phyloP scores from a whole-genome alignment of 805 yeast species.

The Barnettozyma salicaria region DNA sequence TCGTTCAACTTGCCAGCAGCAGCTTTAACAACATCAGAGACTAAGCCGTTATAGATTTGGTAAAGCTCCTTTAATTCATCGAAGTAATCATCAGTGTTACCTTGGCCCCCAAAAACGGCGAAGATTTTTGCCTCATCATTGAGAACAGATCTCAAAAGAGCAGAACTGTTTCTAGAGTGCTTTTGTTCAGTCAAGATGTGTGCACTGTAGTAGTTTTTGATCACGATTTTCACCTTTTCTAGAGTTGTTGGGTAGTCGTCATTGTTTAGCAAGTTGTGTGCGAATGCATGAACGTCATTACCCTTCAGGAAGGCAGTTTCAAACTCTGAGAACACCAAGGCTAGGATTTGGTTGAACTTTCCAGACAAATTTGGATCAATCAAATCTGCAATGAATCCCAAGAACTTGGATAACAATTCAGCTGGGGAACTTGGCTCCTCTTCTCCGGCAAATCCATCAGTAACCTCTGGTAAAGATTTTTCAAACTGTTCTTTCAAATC shows the following conservation, averaged over 20 bases:
- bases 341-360: conserved; percentile 64
- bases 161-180: conserved; percentile 43
- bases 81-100: conserved; percentile 95
- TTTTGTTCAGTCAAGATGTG: conserved; percentile 40
- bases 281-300: conserved; percentile 83
- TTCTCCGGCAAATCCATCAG: conserved; percentile 81
- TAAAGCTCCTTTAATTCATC: conserved; percentile 89
- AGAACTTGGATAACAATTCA: conserved; percentile 77
- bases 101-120: conserved; percentile 98
- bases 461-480: conserved; percentile 65
- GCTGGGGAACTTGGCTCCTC: conserved; percentile 84
- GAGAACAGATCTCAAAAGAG: conserved; percentile 59
- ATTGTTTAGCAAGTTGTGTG: conserved; percentile 55
- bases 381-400: conserved; percentile 61
- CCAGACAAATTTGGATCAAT: conserved; percentile 41
- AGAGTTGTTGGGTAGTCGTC: conserved; percentile 60
- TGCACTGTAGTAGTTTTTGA: conserved; percentile 71
- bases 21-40: conserved; percentile 62
- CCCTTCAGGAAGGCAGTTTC: conserved; percentile 72
- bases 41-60: conserved; percentile 67
- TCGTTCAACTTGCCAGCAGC: conserved; percentile 63
- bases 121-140: conserved; percentile 54
- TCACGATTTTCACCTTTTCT: conserved; percentile 63
- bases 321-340: conserved; percentile 72
- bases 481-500: conserved; percentile 84